Evolutionary conservation across 2,329 filamentous ascomycete species (phyloP), one percentile per base, ranked within the genome.

Genomic region (Penicillium sp.): DNA sequence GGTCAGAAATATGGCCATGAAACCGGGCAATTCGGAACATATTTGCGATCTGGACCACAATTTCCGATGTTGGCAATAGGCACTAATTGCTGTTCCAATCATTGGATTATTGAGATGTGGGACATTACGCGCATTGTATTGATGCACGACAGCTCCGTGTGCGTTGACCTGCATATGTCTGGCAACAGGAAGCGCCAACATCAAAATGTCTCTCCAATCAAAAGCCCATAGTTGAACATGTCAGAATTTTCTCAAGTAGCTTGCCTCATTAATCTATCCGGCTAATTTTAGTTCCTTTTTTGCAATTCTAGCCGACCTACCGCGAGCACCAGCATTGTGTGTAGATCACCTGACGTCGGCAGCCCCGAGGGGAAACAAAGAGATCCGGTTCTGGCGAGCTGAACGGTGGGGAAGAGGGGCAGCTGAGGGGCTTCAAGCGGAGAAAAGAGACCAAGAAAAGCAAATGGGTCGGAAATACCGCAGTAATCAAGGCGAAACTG

Each of bases 381-480:
- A 16, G 16, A 53, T 21, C 58, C 33, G 35, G 54, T 59, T 60
- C 48, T 53, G 54, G 54, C 50, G 60, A 66, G 64, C 65, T 67
- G 65, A 67, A 65, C 55, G 23, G 65, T 67, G 65, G 65, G 54
- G 63, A 54, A 57, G 33, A 61, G 49, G 48, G 60, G 57, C 57
- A 42, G 29, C 23, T 46, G 44, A 59, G 59, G 59, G 59, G 55
- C 60, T 49, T 55, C 47, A 52, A 54, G 57, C 54, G 60, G 61
- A 60, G 54, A 35, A 29, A 39, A 5, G 21, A 48, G 16, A 14
- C 19, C 50, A 46, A 58, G 60, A 57, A 63, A 62, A 60, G 54
- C 53, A 63, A 59, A 46, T 37, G 52, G 55, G 62, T 62, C 54
- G 55, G 27, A 48, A 23, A 26, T 53, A 60, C 62, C 58, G 53